Conservation (phyloP, 208 protist genomes). For the Kentomonas sorsogonicus region DNA sequence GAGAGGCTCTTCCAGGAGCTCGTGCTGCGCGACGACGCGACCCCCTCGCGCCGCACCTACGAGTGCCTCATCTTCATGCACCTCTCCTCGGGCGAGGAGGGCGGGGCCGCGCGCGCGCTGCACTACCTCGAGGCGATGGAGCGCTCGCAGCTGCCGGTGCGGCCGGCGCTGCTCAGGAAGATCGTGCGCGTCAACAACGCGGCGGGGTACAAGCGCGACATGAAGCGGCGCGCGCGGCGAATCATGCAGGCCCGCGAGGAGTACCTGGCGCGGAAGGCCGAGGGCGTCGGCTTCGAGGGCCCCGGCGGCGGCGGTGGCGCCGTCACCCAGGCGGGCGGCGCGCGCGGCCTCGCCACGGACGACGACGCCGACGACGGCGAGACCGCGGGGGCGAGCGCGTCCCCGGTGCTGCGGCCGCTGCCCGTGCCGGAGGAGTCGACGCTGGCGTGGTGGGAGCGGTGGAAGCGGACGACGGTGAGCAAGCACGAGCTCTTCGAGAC, state of each 20-base stretch:
- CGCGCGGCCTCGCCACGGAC: neutral
- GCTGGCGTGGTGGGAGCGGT: slow-evolving; percentile 82
- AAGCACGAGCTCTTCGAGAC: slow-evolving; percentile 86
- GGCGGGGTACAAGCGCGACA: slow-evolving; percentile 86
- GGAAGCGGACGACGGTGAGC: slow-evolving; percentile 65
- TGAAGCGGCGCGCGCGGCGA: slow-evolving; percentile 88
- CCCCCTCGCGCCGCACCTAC: slow-evolving; percentile 76
- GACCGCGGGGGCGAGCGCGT: slow-evolving; percentile 7
- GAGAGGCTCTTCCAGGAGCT: slow-evolving; percentile 86
- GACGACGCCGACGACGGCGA: neutral
- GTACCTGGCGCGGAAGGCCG: slow-evolving; percentile 68
- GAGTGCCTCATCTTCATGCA: slow-evolving; percentile 91
- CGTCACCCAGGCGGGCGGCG: neutral
- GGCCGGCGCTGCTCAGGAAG: slow-evolving; percentile 75
- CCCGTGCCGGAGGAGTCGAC: slow-evolving; percentile 55
- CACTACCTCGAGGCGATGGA: slow-evolving; percentile 89
- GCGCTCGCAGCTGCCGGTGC: slow-evolving; percentile 53
- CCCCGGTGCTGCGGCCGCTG: slow-evolving; percentile 30
- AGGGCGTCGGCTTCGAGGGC: slow-evolving; percentile 29
- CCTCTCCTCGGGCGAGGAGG: slow-evolving; percentile 86
- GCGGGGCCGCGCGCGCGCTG: slow-evolving; percentile 76
- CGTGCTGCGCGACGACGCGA: slow-evolving; percentile 68
- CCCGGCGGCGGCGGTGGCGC: neutral
- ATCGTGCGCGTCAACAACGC: slow-evolving; percentile 85
- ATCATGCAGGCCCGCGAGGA: slow-evolving; percentile 89